A percentile compares a stretch with the other conserved stretches of the same genome.
Conservation (phyloP, 1,284 basidiomycete species). For the Polyporus tsugae region DNA sequence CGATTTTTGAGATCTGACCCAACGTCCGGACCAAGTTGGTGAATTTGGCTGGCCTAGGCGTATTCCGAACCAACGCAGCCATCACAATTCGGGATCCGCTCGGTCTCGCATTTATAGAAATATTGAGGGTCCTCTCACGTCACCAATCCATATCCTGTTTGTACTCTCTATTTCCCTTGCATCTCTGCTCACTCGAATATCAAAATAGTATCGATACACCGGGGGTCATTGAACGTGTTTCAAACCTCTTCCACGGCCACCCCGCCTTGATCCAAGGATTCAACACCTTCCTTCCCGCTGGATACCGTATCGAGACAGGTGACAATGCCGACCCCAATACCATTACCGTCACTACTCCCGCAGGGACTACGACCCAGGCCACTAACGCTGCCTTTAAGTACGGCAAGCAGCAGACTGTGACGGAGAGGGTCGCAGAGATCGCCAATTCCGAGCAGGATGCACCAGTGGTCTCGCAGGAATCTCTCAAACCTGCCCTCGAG, state of each 20-base stretch:
- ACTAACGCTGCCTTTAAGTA: constrained; percentile 38
- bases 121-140: too few species aligned
- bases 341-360: constrained; percentile 92
- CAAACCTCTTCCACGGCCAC: constrained; percentile 91
- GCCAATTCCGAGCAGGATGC: constrained; percentile 20
- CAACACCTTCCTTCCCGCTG: constrained; percentile 96
- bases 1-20: too few species aligned
- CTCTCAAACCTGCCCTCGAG: constrained; percentile 81
- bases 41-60: too few species aligned
- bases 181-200: not conserved
- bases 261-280: constrained; percentile 95
- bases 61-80: too few species aligned
- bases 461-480: constrained; percentile 26
- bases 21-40: too few species aligned
- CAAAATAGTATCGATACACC: constrained; percentile 90
- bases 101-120: too few species aligned
- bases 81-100: too few species aligned
- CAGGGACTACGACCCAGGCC: constrained; percentile 58
- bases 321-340: constrained; percentile 65
- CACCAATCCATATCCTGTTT: not conserved
- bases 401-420: constrained; percentile 12
- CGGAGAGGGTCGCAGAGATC: constrained; percentile 9
- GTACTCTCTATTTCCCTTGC: not conserved
- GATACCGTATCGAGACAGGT: constrained; percentile 89
- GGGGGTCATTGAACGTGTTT: constrained; percentile 95